phyloP scores from a whole-genome alignment of 768 basidiomycete genomes.

The Pisolithus sp. region DNA sequence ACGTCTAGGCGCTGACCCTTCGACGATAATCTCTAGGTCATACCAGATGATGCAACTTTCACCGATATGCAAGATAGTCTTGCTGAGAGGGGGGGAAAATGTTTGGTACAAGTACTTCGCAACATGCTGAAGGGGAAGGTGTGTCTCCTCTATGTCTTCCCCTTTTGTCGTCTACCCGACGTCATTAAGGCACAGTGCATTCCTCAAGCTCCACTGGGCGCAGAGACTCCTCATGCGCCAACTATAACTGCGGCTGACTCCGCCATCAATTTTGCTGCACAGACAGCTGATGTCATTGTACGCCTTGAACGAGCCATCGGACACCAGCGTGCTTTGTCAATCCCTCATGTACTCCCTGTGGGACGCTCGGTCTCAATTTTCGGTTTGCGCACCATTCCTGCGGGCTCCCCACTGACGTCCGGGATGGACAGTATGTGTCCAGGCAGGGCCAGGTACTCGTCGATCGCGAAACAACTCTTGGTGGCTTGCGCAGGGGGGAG shows the following conservation, averaged over 20 bases:
- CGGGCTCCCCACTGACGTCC: neutral
- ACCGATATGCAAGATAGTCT: constrained; percentile 48
- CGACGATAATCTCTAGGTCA: constrained; percentile 32
- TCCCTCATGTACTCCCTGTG: constrained; percentile 18
- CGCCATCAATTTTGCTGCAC: neutral
- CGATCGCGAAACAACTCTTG: constrained; percentile 34
- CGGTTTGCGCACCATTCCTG: constrained; percentile 24
- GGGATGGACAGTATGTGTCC: constrained; percentile 20
- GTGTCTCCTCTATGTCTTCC: constrained; percentile 5
- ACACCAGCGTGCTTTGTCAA: constrained; percentile 22
- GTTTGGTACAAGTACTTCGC: constrained; percentile 67
- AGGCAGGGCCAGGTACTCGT: constrained; percentile 41
- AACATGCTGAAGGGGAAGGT: constrained; percentile 55
- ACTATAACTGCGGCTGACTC: constrained; percentile 17
- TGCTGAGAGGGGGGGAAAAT: constrained; percentile 56
- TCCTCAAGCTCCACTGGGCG: constrained; percentile 36
- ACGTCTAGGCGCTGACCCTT: neutral
- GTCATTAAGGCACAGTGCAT: constrained; percentile 38
- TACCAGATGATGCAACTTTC: constrained; percentile 51
- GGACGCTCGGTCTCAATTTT: constrained; percentile 19
- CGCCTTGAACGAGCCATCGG: constrained; percentile 23
- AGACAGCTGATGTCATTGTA: constrained; percentile 4
- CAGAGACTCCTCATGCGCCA: constrained; percentile 45
- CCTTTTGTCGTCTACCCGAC: neutral
- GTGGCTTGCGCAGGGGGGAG: constrained; percentile 51